Conservation (phyloP, 2,329 filamentous ascomycete genomes). For the Dothistroma pini region DNA sequence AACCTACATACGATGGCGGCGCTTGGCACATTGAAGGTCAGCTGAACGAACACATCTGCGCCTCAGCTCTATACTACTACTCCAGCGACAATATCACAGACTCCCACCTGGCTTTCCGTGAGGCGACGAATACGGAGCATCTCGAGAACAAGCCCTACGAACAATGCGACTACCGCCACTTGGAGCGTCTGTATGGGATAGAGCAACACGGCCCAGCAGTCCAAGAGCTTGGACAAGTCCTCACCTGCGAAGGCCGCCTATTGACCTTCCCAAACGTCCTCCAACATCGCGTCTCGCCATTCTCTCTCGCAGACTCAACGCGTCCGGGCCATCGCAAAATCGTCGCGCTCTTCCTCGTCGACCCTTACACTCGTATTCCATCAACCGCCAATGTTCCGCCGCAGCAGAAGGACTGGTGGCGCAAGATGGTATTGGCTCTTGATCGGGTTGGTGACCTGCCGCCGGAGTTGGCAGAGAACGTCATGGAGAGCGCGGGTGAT, state of each 20-base stretch:
- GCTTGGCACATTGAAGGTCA: constrained; percentile 51
- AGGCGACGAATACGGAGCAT: constrained; percentile 12
- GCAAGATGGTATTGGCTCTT: constrained; percentile 18
- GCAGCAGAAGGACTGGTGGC: constrained; percentile 48
- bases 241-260: constrained; percentile 48
- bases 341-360: constrained; percentile 57
- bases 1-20: constrained; percentile 53
- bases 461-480: constrained; percentile 28
- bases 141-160: constrained; percentile 15
- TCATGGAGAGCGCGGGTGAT: constrained; percentile 27
- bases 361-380: constrained; percentile 51
- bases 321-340: constrained; percentile 56
- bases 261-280: constrained; percentile 55
- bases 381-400: constrained; percentile 52
- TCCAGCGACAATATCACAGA: constrained; percentile 58
- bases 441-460: constrained; percentile 24
- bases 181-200: constrained; percentile 33
- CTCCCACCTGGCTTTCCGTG: constrained; percentile 51
- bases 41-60: constrained; percentile 61
- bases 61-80: constrained; percentile 61
- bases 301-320: constrained; percentile 48
- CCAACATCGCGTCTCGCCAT: constrained; percentile 52
- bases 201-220: constrained; percentile 28
- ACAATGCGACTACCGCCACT: constrained; percentile 18
- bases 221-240: constrained; percentile 49